Conservation (phyloP, 176 grass and related monocot genomes). For the Carex pumila region DNA sequence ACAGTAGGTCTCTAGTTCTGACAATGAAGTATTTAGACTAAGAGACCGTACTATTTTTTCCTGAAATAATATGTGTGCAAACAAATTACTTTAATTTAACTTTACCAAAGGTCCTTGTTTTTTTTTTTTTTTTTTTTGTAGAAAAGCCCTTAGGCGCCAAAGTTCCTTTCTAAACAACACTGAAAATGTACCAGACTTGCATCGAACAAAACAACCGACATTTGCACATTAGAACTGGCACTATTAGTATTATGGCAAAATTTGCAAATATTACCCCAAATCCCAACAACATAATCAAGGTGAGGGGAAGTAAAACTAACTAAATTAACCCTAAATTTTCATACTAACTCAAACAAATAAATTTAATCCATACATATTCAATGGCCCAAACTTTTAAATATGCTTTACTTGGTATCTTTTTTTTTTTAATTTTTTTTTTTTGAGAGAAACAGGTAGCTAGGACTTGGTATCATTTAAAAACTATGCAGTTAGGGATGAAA, state of each 20-base stretch:
- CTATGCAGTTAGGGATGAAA: not conserved
- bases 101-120: not conserved
- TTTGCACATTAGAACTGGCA: not conserved
- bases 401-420: not conserved
- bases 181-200: not conserved
- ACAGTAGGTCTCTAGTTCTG: slow-evolving; percentile 51
- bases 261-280: not conserved
- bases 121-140: no score
- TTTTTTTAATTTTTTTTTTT: no score
- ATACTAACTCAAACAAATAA: not conserved
- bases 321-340: not conserved
- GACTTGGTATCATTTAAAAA: not conserved
- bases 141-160: no score
- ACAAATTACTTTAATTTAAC: not conserved
- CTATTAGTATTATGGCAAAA: not conserved
- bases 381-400: not conserved
- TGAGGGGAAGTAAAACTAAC: not conserved
- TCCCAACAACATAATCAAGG: no score
- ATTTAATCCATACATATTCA: not conserved
- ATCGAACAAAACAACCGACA: not conserved
- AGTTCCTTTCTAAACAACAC: not conserved
- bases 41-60: slow-evolving; percentile 48
- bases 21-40: slow-evolving; percentile 31
- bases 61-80: slow-evolving; percentile 24
- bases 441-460: no score